Percentiles rank a stretch among this genome's conserved stretches.
These are phyloP conservation scores for Sarcodon aspratus DNA, from an alignment of 768 basidiomycete species.

Conservation along the genomic window DNA sequence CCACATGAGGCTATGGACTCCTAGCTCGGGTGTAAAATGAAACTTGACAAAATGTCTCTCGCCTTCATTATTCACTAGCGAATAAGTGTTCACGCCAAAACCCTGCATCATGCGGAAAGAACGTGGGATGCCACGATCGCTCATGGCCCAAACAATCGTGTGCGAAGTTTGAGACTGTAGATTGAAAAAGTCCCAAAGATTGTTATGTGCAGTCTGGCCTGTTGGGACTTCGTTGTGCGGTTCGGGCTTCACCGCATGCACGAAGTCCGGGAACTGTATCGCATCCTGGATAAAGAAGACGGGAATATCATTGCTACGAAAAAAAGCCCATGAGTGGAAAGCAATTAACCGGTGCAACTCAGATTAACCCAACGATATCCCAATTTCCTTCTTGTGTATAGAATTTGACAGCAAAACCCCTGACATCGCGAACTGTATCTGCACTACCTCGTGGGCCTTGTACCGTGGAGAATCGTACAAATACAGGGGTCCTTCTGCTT, in stretches of 20 bases:
- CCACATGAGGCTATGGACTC: constrained; percentile 78
- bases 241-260: constrained; percentile 81
- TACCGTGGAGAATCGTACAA: constrained; percentile 82
- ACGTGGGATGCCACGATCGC: constrained; percentile 76
- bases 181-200: constrained; percentile 79
- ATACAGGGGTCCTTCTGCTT: constrained; percentile 60
- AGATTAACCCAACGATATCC: constrained; percentile 52
- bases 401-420: constrained; percentile 78
- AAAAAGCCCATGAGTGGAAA: neutral
- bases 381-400: constrained; percentile 81
- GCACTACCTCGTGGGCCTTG: constrained; percentile 75
- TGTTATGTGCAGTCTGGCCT: constrained; percentile 67
- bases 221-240: constrained; percentile 73
- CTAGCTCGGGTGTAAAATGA: constrained; percentile 73
- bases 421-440: constrained; percentile 72
- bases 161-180: constrained; percentile 65
- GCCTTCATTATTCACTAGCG: constrained; percentile 53
- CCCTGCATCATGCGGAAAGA: constrained; percentile 87
- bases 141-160: constrained; percentile 77
- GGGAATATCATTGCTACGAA: constrained; percentile 55
- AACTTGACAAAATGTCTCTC: constrained; percentile 82
- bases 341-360: neutral
- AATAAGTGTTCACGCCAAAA: constrained; percentile 80
- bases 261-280: constrained; percentile 78
- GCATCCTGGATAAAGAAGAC: constrained; percentile 77